Conservation (phyloP, 106 monocot genomes). For the Chionographis japonica region DNA sequence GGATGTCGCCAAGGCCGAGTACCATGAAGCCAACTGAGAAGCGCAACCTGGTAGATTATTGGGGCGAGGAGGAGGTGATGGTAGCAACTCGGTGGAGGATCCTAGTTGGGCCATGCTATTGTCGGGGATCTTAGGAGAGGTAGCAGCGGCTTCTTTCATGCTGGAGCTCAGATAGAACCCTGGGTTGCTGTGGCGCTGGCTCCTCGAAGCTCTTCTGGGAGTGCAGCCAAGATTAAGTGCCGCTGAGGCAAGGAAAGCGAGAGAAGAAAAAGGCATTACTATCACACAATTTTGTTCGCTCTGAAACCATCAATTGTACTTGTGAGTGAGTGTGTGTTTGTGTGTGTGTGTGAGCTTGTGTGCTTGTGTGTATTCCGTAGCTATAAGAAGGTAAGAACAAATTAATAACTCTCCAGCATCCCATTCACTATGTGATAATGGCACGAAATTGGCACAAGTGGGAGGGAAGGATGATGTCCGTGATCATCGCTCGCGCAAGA, state of each 20-base stretch:
- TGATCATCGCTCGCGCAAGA: no score
- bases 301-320: no score
- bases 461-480: not conserved
- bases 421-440: not conserved
- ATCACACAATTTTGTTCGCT: no score
- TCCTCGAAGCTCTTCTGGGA: constrained; percentile 75
- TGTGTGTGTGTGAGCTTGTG: no score
- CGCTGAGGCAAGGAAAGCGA: constrained; percentile 27
- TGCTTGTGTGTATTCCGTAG: no score
- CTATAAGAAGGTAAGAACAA: not conserved
- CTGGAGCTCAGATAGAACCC: constrained; percentile 54
- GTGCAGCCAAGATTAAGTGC: constrained; percentile 82
- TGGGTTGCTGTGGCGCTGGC: constrained; percentile 73
- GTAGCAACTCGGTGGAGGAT: constrained; percentile 12
- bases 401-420: no score
- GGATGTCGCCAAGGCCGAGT: not conserved
- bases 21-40: constrained; percentile 14
- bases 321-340: no score
- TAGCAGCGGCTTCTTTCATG: not conserved
- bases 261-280: not conserved
- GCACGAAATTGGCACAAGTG: not conserved
- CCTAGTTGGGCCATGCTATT: constrained; percentile 5
- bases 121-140: constrained; percentile 11
- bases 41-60: not conserved
- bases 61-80: not conserved